Conservation (phyloP, 768 basidiomycete genomes). For the Coprinellus micaceus region DNA sequence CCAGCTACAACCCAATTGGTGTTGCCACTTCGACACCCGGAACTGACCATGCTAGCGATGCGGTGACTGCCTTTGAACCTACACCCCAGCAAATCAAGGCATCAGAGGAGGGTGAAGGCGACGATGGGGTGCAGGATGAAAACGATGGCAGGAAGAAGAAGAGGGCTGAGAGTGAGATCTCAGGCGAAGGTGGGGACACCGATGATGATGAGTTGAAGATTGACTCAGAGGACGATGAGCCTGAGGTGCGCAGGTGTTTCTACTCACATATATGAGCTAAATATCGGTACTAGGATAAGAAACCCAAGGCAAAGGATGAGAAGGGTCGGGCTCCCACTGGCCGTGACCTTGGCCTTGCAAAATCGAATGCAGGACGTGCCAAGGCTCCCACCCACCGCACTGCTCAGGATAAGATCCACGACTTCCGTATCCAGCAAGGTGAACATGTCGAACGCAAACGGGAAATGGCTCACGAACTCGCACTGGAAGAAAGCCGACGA, state of each 20-base stretch:
- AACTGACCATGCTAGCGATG: conserved; percentile 16
- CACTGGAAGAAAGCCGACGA: neutral
- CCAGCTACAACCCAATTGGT: conserved; percentile 25
- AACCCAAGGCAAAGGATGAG: neutral
- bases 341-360: conserved; percentile 9
- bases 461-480: neutral
- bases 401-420: neutral
- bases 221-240: no score
- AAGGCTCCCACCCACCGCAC: neutral
- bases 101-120: conserved; percentile 5
- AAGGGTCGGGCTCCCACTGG: neutral
- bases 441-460: neutral
- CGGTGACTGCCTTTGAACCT: conserved; percentile 3
- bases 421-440: neutral
- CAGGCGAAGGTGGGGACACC: no score
- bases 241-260: no score
- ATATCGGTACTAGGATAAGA: neutral
- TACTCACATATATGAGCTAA: no score
- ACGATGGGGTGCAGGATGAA: neutral
- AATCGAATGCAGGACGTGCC: neutral
- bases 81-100: neutral
- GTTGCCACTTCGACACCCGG: conserved; percentile 19
- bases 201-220: no score
- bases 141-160: neutral
- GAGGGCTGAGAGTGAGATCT: neutral